Conservation (phyloP, 768 basidiomycete genomes). For the Wakefieldia striispora region DNA sequence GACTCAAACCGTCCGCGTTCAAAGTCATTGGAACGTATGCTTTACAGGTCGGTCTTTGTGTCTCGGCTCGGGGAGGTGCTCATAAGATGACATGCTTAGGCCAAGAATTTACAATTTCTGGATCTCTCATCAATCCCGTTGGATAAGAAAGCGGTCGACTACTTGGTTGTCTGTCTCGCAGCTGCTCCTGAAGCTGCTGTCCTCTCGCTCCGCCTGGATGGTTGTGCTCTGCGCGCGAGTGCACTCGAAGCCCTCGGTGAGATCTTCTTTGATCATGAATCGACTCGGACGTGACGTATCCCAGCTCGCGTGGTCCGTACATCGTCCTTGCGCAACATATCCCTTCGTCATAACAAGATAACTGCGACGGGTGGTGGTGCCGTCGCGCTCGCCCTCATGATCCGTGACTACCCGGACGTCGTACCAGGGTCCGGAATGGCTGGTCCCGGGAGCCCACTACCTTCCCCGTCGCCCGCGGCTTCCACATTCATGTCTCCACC, state of each 20-base stretch:
- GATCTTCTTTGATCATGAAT: slow-evolving; percentile 24
- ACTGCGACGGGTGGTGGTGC: slow-evolving; percentile 82
- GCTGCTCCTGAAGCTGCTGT: slow-evolving; percentile 43
- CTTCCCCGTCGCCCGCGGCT: slow-evolving; percentile 11
- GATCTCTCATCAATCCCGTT: slow-evolving; percentile 85
- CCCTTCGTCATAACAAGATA: slow-evolving; percentile 86
- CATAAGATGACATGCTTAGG: slow-evolving; percentile 47
- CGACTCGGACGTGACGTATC: neutral
- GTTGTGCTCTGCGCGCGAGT: slow-evolving; percentile 71
- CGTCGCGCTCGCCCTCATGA: slow-evolving; percentile 93
- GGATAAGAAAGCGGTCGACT: slow-evolving; percentile 84
- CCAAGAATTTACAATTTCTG: slow-evolving; percentile 76
- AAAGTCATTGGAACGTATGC: slow-evolving; percentile 78
- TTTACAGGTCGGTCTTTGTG: slow-evolving; percentile 48
- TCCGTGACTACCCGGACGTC: slow-evolving; percentile 90
- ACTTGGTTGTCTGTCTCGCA: slow-evolving; percentile 67
- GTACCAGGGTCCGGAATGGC: slow-evolving; percentile 33
- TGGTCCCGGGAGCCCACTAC: slow-evolving; percentile 1
- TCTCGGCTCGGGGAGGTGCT: neutral
- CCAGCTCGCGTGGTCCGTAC: slow-evolving; percentile 80
- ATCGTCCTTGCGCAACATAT: slow-evolving; percentile 84
- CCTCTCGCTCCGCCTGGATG: slow-evolving; percentile 83
- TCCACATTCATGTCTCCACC: slow-evolving; percentile 31
- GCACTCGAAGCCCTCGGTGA: slow-evolving; percentile 79
- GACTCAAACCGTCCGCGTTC: slow-evolving; percentile 75